phyloP scores from a whole-genome alignment of 768 basidiomycete species.

The Omphalotus guepiniiformis region DNA sequence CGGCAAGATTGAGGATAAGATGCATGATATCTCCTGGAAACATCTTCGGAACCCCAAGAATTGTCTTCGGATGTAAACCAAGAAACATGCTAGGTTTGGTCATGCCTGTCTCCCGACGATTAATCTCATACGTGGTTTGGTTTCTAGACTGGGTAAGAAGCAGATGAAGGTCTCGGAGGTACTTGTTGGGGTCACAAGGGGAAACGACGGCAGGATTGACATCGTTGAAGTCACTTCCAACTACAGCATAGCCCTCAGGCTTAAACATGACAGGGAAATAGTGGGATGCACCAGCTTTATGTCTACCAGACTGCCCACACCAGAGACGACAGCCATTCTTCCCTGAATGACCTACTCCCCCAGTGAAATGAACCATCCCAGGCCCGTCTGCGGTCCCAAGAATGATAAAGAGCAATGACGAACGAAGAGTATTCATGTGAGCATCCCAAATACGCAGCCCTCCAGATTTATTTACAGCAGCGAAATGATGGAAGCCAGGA shows the following conservation, averaged over 20 bases:
- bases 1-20: constrained; percentile 23
- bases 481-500: constrained; percentile 28
- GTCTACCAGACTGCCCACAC: constrained; percentile 16
- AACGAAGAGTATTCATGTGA: neutral
- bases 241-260: constrained; percentile 16
- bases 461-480: constrained; percentile 22
- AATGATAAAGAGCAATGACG: constrained; percentile 13
- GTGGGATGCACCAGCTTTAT: constrained; percentile 11
- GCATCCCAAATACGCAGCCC: constrained; percentile 22
- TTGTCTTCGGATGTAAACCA: constrained; percentile 10
- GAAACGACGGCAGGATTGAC: constrained; percentile 4
- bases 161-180: neutral
- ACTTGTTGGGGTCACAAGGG: neutral
- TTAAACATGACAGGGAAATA: constrained; percentile 21
- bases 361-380: constrained; percentile 20
- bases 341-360: constrained; percentile 23
- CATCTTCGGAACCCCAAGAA: constrained; percentile 9
- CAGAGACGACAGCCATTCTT: constrained; percentile 17
- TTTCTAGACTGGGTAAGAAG: neutral
- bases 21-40: constrained; percentile 19
- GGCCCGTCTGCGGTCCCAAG: constrained; percentile 22
- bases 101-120: constrained; percentile 11
- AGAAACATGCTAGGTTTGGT: constrained; percentile 14
- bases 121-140: constrained; percentile 3
- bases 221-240: constrained; percentile 19